Base-by-base conservation (phyloP, 192 early-diverging fungal species). In the Mortierella alpina region DNA sequence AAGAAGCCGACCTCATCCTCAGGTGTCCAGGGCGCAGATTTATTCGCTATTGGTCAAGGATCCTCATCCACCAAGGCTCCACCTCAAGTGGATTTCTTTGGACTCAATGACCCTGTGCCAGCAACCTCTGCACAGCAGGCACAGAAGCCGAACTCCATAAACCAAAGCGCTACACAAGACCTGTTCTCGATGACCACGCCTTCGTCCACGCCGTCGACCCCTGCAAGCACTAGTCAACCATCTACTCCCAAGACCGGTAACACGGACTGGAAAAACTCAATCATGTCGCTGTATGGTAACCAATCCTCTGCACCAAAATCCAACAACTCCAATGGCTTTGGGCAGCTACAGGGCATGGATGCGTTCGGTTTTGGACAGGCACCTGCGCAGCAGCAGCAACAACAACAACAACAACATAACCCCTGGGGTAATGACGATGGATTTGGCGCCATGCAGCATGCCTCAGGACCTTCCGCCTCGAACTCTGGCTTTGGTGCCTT, bases 191-290 rank as follows among this genome's bases (percentile, higher is more conserved):
- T 80, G 55, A 53, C 52, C 10, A 14, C 58, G 6, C 42, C 63
- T 49, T 42, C 75, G 40, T 10, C 56, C 7, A 20, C 57, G 47
- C 54, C 63, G 54, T 41, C 70, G 14, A 31, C 60, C 17, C 44
- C 55, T 23, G n/a, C 66, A n/a, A 59, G 15, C 48, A 42, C 44
- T 17, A 62, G 22, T 2, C 63, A 62, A 23, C 31, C 63, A 5
- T 22, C 59, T 40, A 11, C 64, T 40, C 42, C 68, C 41, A 79
- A 79, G 53, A n/a, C 75, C 1, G 60, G 48, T 10, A 77, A 77
- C 44, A n/a, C 67, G 23, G 76, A 79, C 69, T 79, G 76, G 76
- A 79, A 79, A 53, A 71, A 64, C 69, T 72, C 69, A 22, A 79
- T 79, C 59, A 71, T 79, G 69, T 79, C 76, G 7, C 41, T 79